Conservation (phyloP, 768 basidiomycete genomes). For the Tylopilus felleus region DNA sequence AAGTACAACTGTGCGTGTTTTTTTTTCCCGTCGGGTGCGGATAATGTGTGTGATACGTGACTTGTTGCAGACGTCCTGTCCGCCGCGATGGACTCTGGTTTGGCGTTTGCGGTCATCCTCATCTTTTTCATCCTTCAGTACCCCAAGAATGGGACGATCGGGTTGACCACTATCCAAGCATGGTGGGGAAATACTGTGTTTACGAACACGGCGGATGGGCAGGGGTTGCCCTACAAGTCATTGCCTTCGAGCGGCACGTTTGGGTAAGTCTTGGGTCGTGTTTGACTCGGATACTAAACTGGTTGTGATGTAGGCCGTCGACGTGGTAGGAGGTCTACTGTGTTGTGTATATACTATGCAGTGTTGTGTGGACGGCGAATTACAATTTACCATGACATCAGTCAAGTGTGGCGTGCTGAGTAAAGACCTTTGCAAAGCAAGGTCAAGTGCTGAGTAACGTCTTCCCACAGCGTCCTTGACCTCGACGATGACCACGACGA, state of each 20-base stretch:
- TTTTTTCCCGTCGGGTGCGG: neutral
- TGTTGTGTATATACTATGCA: neutral
- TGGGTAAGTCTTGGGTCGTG: slow-evolving; percentile 20
- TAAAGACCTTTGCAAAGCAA: too few species aligned
- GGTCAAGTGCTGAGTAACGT: too few species aligned
- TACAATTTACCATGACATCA: too few species aligned
- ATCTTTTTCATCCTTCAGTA: slow-evolving; percentile 67
- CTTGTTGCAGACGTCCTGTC: slow-evolving; percentile 54
- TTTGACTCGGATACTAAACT: neutral
- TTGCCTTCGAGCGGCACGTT: slow-evolving; percentile 21
- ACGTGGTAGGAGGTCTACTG: neutral
- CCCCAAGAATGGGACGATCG: slow-evolving; percentile 59
- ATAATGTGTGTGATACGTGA: slow-evolving; percentile 12
- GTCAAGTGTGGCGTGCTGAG: too few species aligned
- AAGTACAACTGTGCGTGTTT: slow-evolving; percentile 42
- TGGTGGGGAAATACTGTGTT: slow-evolving; percentile 72
- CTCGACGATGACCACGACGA: neutral
- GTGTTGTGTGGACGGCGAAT: too few species aligned
- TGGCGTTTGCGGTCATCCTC: slow-evolving; percentile 52
- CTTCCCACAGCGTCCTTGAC: neutral
- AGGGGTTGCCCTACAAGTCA: slow-evolving; percentile 7
- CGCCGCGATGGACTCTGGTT: slow-evolving; percentile 68
- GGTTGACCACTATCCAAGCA: slow-evolving; percentile 43
- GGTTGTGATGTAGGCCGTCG: neutral
- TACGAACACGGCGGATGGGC: slow-evolving; percentile 21